Evolutionary conservation across 306 rosid species (phyloP).

Genomic region (Neltuma alba): DNA sequence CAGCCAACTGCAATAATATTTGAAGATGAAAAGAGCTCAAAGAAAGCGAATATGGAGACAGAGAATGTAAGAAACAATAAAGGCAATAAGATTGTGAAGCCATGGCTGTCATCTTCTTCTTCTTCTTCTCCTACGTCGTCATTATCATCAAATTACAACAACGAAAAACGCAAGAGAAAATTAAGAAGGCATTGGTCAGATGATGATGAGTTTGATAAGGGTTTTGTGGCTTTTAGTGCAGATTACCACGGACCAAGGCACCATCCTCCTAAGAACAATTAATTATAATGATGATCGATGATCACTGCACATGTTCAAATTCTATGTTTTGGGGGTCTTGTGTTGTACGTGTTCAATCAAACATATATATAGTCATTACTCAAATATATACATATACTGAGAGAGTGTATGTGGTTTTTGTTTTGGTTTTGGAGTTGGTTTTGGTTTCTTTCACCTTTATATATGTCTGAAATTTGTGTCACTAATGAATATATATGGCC

Average conservation of each 20-base stretch:
- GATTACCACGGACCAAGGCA: slow-evolving; percentile 58
- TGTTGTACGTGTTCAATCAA: not conserved
- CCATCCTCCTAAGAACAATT: slow-evolving; percentile 66
- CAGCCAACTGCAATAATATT: not conserved
- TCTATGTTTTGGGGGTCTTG: slow-evolving; percentile 1
- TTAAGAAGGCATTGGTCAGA: slow-evolving; percentile 30
- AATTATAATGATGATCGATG: not conserved
- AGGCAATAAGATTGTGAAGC: not conserved
- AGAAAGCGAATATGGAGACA: slow-evolving; percentile 12
- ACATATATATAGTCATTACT: not conserved
- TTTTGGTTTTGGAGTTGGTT: not conserved
- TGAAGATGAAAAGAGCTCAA: slow-evolving; percentile 7
- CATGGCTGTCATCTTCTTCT: not conserved
- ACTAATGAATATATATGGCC: not conserved
- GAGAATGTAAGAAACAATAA: slow-evolving; percentile 14
- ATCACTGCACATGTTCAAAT: not conserved
- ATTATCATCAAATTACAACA: not conserved
- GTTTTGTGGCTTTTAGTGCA: slow-evolving; percentile 54
- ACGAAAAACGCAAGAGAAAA: slow-evolving; percentile 16
- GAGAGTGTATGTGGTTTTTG: not conserved
- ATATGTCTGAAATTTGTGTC: not conserved
- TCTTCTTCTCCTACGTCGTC: too few relatives aligned
- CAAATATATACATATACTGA: not conserved
- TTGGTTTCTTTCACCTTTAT: not conserved
- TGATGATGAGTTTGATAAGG: slow-evolving; percentile 31